These are phyloP conservation scores for Asterochloris sp. DNA, from an alignment of 139 green algal genomes.

Conservation along the genomic window DNA sequence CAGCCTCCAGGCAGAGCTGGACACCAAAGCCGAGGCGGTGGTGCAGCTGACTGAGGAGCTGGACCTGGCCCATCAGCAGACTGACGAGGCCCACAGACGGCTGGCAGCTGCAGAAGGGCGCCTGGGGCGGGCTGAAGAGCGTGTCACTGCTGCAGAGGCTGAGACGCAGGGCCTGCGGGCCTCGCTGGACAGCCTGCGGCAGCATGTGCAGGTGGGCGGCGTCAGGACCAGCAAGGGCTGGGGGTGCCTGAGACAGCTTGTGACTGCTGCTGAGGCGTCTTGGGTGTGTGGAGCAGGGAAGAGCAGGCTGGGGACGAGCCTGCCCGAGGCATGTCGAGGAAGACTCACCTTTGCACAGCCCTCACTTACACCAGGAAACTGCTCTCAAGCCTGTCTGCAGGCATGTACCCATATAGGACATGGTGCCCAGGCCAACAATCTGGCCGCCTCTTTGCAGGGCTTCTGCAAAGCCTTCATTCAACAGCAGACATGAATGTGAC, in stretches of 20 bases:
- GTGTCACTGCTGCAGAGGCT: not conserved
- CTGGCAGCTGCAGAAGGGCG: conserved; percentile 52
- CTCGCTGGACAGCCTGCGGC: conserved; percentile 9
- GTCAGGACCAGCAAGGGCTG: not conserved
- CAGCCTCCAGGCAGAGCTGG: conserved; percentile 37
- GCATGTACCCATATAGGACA: too few species aligned
- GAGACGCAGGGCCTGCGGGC: conserved; percentile 17
- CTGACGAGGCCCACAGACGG: conserved; percentile 35
- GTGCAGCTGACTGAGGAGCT: conserved; percentile 27
- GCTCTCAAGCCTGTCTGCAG: too few species aligned
- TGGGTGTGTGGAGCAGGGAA: not conserved
- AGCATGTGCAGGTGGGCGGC: conserved; percentile 8
- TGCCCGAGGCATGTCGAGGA: too few species aligned
- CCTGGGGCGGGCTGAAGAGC: conserved; percentile 33
- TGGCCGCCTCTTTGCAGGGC: too few species aligned
- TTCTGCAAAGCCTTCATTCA: too few species aligned
- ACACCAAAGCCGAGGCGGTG: conserved; percentile 39
- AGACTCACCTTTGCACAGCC: too few species aligned
- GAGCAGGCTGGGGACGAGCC: too few species aligned
- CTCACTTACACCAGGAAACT: too few species aligned
- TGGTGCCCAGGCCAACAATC: too few species aligned
- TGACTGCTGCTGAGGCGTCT: not conserved
- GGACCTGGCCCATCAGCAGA: conserved; percentile 21
- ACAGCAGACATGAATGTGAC: too few species aligned
- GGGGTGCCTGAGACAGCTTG: not conserved